A percentile compares a stretch with the other conserved stretches of the same genome.
Conservation (phyloP, 768 basidiomycete species). For the Pluteus cervinus region DNA sequence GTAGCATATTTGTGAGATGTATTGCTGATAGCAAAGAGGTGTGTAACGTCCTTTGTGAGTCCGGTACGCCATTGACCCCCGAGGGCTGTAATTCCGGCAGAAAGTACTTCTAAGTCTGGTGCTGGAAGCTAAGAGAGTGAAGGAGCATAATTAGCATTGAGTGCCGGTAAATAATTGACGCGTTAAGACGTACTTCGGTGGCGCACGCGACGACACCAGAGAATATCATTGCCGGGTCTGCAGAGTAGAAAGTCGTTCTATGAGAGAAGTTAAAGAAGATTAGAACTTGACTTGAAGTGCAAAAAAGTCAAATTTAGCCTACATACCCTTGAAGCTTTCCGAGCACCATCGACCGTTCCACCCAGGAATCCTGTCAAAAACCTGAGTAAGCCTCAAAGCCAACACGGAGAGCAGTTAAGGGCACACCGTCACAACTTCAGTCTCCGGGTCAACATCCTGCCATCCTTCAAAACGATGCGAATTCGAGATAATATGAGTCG, state of each 20-base stretch:
- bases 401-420: constrained; percentile 1
- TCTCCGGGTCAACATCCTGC: constrained; percentile 29
- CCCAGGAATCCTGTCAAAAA: constrained; percentile 51
- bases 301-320: not conserved
- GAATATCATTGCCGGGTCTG: constrained; percentile 74
- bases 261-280: constrained; percentile 1
- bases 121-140: constrained; percentile 39
- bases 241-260: constrained; percentile 61
- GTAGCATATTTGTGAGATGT: constrained; percentile 47
- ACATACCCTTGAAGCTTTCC: constrained; percentile 54
- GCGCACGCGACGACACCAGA: constrained; percentile 76
- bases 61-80: constrained; percentile 79
- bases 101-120: constrained; percentile 66
- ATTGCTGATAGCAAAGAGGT: constrained; percentile 62
- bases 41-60: constrained; percentile 82
- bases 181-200: constrained; percentile 43
- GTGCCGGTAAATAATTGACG: not conserved
- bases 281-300: not conserved
- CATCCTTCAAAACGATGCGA: constrained; percentile 51
- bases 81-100: constrained; percentile 63
- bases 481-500: constrained; percentile 47
- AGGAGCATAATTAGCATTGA: not conserved
- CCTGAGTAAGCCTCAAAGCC: not conserved
- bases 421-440: constrained; percentile 33
- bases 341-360: constrained; percentile 57